Evolutionary conservation across 1,284 basidiomycete species (phyloP).

Genomic region (Moniliophthora roreri): DNA sequence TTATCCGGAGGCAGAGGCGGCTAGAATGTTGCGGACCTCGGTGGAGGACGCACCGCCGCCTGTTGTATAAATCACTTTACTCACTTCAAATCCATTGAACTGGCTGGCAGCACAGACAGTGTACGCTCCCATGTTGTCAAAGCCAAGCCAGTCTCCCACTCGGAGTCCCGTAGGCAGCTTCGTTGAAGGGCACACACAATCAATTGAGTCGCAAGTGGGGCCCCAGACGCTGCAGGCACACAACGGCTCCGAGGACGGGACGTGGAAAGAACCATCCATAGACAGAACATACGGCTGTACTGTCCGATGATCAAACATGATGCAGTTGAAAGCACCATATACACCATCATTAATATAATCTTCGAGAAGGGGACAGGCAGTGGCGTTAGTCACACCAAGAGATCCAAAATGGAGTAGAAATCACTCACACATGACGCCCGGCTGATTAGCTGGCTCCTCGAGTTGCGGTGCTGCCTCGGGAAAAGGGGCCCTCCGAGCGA

Average conservation of each 20-base stretch:
- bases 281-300: constrained; percentile 82
- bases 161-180: constrained; percentile 62
- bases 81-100: constrained; percentile 82
- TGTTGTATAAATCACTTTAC: constrained; percentile 64
- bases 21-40: constrained; percentile 6
- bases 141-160: constrained; percentile 92
- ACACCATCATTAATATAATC: constrained; percentile 99
- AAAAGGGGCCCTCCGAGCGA: constrained; percentile 77
- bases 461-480: constrained; percentile 29
- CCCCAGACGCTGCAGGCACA: constrained; percentile 52
- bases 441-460: constrained; percentile 48
- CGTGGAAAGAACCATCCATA: constrained; percentile 38
- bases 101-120: constrained; percentile 88
- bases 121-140: constrained; percentile 93
- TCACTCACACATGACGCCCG: constrained; percentile 80
- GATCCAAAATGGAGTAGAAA: constrained; percentile 10
- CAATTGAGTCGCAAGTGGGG: constrained; percentile 89
- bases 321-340: constrained; percentile 98
- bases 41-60: constrained; percentile 30
- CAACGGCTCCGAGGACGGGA: constrained; percentile 38
- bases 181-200: constrained; percentile 70
- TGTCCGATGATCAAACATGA: constrained; percentile 91
- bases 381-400: constrained; percentile 4
- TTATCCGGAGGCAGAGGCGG: constrained; percentile 4
- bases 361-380: constrained; percentile 28